Evolutionary conservation across 1,139 yeast species (phyloP).

Genomic region (Lodderomyces parapsilosis): DNA sequence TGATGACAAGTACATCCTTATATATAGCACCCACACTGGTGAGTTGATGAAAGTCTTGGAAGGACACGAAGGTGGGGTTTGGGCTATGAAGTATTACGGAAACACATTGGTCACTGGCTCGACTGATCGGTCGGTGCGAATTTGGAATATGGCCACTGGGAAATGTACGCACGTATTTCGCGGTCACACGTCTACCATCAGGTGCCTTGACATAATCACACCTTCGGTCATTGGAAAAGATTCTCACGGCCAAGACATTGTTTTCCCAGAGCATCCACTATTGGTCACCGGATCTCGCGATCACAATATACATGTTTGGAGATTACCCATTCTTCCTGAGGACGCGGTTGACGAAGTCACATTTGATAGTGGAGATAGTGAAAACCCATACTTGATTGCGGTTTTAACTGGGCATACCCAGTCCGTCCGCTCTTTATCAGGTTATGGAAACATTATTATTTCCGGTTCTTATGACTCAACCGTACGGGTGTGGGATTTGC

Average conservation of each 20-base stretch:
- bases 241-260: slow-evolving; percentile 60
- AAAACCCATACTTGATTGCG: slow-evolving; percentile 75
- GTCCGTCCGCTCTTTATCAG: slow-evolving; percentile 85
- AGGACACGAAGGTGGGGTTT: slow-evolving; percentile 97
- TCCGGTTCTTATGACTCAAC: slow-evolving; percentile 92
- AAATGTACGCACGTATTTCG: slow-evolving; percentile 81
- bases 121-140: slow-evolving; percentile 82
- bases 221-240: slow-evolving; percentile 61
- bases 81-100: slow-evolving; percentile 94
- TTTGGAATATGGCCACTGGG: slow-evolving; percentile 81
- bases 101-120: slow-evolving; percentile 86
- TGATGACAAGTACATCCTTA: slow-evolving; percentile 79
- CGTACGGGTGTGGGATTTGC: slow-evolving; percentile 88
- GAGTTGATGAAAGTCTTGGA: slow-evolving; percentile 60
- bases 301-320: slow-evolving; percentile 87
- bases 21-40: slow-evolving; percentile 79
- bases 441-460: slow-evolving; percentile 78
- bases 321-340: slow-evolving; percentile 55
- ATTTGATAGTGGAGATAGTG: slow-evolving; percentile 33
- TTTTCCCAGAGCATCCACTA: slow-evolving; percentile 62
- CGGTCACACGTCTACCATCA: slow-evolving; percentile 90
- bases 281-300: slow-evolving; percentile 91
- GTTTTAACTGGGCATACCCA: slow-evolving; percentile 82
- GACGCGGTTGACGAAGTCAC: slow-evolving; percentile 40
- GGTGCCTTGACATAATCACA: slow-evolving; percentile 82